Percentiles rank a stretch among this genome's conserved stretches.
phyloP scores from a whole-genome alignment of 2,329 filamentous ascomycete species.

The Tolypocladium ophioglossoides region DNA sequence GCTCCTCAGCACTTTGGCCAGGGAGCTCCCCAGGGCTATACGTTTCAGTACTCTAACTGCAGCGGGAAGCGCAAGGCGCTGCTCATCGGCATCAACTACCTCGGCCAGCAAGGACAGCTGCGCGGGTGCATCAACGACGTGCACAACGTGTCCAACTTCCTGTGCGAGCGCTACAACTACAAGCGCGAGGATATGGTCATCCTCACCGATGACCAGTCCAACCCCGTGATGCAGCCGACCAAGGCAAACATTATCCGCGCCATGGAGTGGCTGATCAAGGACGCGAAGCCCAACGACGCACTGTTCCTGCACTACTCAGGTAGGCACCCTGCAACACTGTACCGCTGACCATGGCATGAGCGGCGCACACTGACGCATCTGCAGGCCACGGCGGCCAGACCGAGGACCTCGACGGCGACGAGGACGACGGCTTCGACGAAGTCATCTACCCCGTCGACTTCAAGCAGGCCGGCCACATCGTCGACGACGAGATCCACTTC shows the following conservation, averaged over 20 bases:
- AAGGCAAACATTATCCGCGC: constrained; percentile 64
- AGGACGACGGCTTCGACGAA: constrained; percentile 69
- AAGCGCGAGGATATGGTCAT: constrained; percentile 72
- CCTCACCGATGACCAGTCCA: constrained; percentile 63
- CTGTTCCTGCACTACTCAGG: constrained; percentile 70
- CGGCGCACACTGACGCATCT: constrained; percentile 1
- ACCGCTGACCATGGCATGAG: neutral
- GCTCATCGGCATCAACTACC: constrained; percentile 74
- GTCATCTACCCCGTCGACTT: constrained; percentile 73
- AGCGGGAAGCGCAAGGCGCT: constrained; percentile 63
- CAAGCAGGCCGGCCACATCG: constrained; percentile 57
- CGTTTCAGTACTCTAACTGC: constrained; percentile 68
- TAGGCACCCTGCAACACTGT: constrained; percentile 10
- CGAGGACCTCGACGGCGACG: constrained; percentile 62
- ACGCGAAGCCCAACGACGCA: constrained; percentile 62
- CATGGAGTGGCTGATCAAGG: constrained; percentile 65
- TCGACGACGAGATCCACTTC: constrained; percentile 69
- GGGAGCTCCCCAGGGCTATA: constrained; percentile 58
- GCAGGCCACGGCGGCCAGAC: constrained; percentile 67
- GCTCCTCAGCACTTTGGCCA: constrained; percentile 50
- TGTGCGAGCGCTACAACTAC: constrained; percentile 59
- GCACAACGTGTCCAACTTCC: constrained; percentile 62
- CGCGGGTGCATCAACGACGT: constrained; percentile 74
- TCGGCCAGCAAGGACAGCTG: constrained; percentile 60
- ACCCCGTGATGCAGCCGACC: constrained; percentile 62